Evolutionary conservation across 768 basidiomycete genomes (phyloP), one percentile per base, ranked within the genome.

Genomic region (Kwoniella shandongensis): DNA sequence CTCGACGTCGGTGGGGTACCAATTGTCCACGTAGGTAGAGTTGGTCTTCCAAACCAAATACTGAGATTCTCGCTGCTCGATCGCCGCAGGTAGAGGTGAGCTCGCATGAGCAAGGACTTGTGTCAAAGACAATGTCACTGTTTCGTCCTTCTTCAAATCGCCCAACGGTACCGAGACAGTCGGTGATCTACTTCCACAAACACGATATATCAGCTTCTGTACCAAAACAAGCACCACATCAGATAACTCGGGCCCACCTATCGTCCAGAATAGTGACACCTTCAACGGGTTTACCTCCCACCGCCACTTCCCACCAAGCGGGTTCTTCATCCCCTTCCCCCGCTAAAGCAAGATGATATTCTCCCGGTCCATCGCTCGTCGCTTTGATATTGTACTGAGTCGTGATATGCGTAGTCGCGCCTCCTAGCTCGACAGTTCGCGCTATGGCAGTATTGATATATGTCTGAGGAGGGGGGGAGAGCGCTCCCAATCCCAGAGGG

Each of bases 341-440:
- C 3, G 62, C 61, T 23, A 77, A 51, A 1, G 72, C 69, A 2
- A 78, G 46, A 30, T 62, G 57, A 55, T 77, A 78, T 29, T 80
- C 81, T 11, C 59, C 66, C 18, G 85, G 81, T 30, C 79, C 81
- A 57, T 83, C 79, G 62, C 83, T 81, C 41, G 87, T 81, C 35
- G 88, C 83, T 72, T 84, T 88, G 73, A 91, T 83, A 18, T 88
- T 85, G 77, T 87, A 96, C 45, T 90, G 88, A 44, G 92, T 94
- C 51, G 85, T 88, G 80, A 92, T 84, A 79, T 88, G 86, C 54
- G 91, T 87, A 22, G 90, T 82, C 18, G 92, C 82, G 49, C 93
- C 93, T 32, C 88, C 91, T 22, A 96, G 87, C 67, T 96, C 93
- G 57, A 91, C 81, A 4, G 88, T 86, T 69, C 91, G 87, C 29